Conservation (phyloP, 179 eudicot species). For the Silene noctiflora region DNA sequence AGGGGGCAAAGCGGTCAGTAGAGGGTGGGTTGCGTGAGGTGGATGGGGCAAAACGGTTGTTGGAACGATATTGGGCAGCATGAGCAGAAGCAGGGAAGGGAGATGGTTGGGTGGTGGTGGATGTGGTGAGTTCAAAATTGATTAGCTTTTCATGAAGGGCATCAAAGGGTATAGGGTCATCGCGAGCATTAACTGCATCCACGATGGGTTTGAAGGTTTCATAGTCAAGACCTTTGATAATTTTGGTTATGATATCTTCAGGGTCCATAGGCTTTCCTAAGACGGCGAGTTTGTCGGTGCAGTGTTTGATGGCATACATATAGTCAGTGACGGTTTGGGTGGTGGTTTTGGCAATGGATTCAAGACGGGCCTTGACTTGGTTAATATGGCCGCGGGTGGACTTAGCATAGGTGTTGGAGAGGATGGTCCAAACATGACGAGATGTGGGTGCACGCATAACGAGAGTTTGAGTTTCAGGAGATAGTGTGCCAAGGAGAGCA, state of each 20-base stretch:
- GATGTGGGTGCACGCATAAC: no score
- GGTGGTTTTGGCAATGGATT: background rate
- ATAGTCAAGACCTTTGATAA: background rate
- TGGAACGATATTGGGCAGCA: background rate
- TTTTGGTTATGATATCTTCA: background rate
- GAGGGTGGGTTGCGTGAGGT: no score
- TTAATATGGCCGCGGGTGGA: background rate
- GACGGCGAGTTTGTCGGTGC: background rate
- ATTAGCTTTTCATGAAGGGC: no score
- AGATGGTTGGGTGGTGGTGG: background rate
- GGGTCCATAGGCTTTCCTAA: background rate
- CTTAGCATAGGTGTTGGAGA: no score
- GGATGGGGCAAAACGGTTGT: no score
- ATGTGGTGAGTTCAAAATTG: background rate
- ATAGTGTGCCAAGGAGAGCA: no score
- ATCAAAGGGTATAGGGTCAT: background rate
- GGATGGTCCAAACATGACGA: no score
- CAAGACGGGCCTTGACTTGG: background rate
- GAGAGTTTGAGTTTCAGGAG: no score
- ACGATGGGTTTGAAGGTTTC: background rate
- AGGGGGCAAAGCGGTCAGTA: no score
- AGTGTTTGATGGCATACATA: background rate
- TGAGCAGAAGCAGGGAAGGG: background rate
- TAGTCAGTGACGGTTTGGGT: background rate
- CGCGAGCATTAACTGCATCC: background rate